These are phyloP conservation scores for Hortaea werneckii DNA, from an alignment of 2,329 filamentous ascomycete genomes.

Conservation along the genomic window DNA sequence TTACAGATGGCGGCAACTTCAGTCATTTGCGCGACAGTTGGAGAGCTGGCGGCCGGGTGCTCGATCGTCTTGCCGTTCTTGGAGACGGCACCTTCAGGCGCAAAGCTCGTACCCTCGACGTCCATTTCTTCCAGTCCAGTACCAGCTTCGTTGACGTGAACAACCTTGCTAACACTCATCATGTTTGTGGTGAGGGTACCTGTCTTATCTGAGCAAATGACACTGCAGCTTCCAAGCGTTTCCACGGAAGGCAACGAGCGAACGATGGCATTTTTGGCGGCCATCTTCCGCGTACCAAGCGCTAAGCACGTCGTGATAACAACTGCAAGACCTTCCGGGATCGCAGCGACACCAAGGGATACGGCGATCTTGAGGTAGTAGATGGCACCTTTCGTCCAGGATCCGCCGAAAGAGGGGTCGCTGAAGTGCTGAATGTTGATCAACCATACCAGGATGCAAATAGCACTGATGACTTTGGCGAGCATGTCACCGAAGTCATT, in stretches of 20 bases:
- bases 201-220: constrained; percentile 99
- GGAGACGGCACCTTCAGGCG: constrained; percentile 66
- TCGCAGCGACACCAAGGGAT: constrained; percentile 92
- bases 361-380: constrained; percentile 99
- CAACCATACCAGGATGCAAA: constrained; percentile 92
- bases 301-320: constrained; percentile 98
- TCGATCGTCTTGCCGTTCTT: constrained; percentile 55
- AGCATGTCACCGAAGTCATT: constrained; percentile 95
- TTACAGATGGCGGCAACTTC: constrained; percentile 72
- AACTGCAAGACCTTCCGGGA: constrained; percentile 92
- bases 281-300: constrained; percentile 96
- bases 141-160: constrained; percentile 68
- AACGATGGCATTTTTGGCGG: constrained; percentile 94
- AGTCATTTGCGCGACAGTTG: constrained; percentile 68
- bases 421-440: constrained; percentile 98
- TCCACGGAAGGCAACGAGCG: constrained; percentile 93
- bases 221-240: constrained; percentile 95
- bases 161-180: constrained; percentile 94
- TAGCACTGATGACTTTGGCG: constrained; percentile 96
- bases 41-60: constrained; percentile 60
- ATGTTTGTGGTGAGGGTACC: constrained; percentile 97
- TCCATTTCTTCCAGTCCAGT: constrained; percentile 72
- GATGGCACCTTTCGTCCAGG: constrained; percentile 89
- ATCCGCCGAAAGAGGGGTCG: constrained; percentile 78
- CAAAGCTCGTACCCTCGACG: constrained; percentile 86